Evolutionary conservation across 495 filamentous ascomycete species (phyloP).

Genomic region (Hypoxylon rickii): DNA sequence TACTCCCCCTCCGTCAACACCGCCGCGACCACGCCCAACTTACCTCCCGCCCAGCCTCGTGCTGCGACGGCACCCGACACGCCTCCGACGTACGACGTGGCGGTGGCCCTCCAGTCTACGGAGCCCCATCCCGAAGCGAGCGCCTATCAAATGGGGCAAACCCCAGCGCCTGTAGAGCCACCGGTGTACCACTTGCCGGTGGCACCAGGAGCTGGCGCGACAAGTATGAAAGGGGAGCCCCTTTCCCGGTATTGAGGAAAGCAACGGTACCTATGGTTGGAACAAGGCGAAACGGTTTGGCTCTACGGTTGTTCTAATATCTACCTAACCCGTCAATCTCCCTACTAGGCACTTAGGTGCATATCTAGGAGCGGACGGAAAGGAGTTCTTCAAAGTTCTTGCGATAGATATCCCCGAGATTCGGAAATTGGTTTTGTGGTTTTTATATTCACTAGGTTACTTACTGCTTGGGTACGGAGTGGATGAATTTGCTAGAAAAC

Average conservation of each 20-base stretch:
- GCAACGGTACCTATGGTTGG: no score
- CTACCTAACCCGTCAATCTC: no score
- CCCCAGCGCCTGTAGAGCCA: conserved; percentile 10
- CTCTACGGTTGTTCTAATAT: no score
- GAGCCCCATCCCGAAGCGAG: conserved; percentile 30
- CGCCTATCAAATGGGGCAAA: conserved; percentile 30
- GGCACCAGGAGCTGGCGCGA: neutral
- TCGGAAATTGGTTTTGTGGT: conserved; percentile 8
- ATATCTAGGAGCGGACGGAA: no score
- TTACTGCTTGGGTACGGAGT: no score
- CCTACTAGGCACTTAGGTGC: no score
- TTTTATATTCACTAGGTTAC: no score
- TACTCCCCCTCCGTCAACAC: conserved; percentile 19
- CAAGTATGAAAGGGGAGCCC: conserved; percentile 21
- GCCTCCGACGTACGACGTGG: conserved; percentile 20
- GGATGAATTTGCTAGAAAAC: no score
- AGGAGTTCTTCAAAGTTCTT: neutral
- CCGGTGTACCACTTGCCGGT: conserved; percentile 15
- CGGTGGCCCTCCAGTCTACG: conserved; percentile 18
- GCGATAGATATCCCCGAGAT: conserved; percentile 12
- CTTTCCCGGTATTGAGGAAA: conserved; percentile 23
- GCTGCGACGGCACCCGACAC: conserved; percentile 20
- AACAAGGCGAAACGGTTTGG: no score
- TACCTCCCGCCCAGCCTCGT: conserved; percentile 8
- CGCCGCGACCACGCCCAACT: neutral